These are phyloP conservation scores for Phytophthora macrochlamydospora DNA, from an alignment of 352 stramenopile genomes.

Conservation along the genomic window DNA sequence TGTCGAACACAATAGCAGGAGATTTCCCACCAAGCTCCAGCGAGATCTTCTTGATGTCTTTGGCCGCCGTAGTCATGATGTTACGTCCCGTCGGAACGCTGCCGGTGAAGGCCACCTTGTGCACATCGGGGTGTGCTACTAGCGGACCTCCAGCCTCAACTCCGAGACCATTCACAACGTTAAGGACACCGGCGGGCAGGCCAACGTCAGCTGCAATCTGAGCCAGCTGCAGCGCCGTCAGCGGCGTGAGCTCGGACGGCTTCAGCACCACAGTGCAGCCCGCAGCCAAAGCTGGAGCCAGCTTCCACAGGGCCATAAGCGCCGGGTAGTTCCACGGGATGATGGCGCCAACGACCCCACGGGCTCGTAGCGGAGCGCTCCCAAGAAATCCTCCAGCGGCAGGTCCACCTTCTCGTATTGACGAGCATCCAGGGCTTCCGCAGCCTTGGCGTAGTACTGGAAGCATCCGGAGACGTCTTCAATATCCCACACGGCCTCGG, in stretches of 20 bases:
- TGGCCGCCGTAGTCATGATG: slow-evolving; percentile 24
- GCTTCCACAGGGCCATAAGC: slow-evolving; percentile 75
- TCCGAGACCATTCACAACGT: slow-evolving; percentile 72
- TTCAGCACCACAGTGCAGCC: slow-evolving; percentile 88
- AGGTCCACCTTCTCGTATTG: slow-evolving; percentile 57
- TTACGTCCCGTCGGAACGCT: slow-evolving; percentile 22
- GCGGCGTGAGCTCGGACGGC: slow-evolving; percentile 90
- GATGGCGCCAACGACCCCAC: slow-evolving; percentile 70
- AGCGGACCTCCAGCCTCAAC: slow-evolving; percentile 67
- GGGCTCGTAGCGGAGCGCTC: slow-evolving; percentile 62
- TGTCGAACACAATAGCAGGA: slow-evolving; percentile 87
- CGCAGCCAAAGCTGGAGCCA: slow-evolving; percentile 88
- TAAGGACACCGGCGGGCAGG: slow-evolving; percentile 63
- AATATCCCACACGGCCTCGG: slow-evolving; percentile 73
- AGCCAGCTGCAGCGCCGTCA: slow-evolving; percentile 82
- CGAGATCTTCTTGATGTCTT: slow-evolving; percentile 37
- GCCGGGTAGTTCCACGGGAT: slow-evolving; percentile 50
- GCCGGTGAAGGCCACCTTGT: slow-evolving; percentile 39
- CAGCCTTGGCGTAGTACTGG: slow-evolving; percentile 30
- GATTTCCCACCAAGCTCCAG: slow-evolving; percentile 84
- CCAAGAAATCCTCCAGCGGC: slow-evolving; percentile 51
- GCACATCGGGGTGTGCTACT: slow-evolving; percentile 50
- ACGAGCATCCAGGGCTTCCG: slow-evolving; percentile 36
- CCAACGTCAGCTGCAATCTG: slow-evolving; percentile 66
- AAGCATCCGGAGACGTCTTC: slow-evolving; percentile 66